Evolutionary conservation across 371 early-diverging fungal species (phyloP).

Genomic region (Mortierella sp.): DNA sequence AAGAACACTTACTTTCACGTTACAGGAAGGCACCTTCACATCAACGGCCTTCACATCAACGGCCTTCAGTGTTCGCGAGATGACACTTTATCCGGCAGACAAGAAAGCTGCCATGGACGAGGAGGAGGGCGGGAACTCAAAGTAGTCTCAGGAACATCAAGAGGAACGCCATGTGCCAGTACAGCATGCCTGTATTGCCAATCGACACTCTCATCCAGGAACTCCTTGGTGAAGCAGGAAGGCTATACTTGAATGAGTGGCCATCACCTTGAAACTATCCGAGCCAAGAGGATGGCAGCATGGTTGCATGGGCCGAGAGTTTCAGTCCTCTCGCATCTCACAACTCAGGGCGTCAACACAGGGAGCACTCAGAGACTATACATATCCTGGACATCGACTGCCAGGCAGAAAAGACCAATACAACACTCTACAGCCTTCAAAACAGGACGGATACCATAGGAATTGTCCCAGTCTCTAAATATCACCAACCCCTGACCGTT

Average conservation of each 20-base stretch:
- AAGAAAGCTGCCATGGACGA: not conserved
- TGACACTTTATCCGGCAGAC: not conserved
- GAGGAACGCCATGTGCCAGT: not conserved
- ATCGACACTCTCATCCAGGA: not conserved
- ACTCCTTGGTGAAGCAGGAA: not conserved
- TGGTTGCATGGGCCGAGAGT: not conserved
- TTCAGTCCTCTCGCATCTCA: not conserved
- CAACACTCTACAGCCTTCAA: too few relatives aligned
- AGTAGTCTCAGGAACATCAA: not conserved
- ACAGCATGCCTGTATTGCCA: not conserved
- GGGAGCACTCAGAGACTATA: not conserved
- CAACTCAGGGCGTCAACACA: not conserved
- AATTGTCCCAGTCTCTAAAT: not conserved
- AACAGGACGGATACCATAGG: too few relatives aligned
- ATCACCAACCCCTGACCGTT: not conserved
- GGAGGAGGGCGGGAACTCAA: not conserved
- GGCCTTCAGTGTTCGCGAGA: not conserved
- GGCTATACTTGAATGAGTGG: not conserved
- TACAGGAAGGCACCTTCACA: not conserved
- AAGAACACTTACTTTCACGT: constrained; percentile 5
- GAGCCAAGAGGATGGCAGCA: not conserved
- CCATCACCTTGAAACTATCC: not conserved
- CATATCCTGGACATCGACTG: not conserved
- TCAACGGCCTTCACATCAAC: not conserved
- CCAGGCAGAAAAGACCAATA: too few relatives aligned